Percentiles rank a stretch among this genome's conserved stretches.
These are phyloP conservation scores for Trichophyton simii DNA, from an alignment of 2,329 filamentous ascomycete genomes.

Conservation along the genomic window DNA sequence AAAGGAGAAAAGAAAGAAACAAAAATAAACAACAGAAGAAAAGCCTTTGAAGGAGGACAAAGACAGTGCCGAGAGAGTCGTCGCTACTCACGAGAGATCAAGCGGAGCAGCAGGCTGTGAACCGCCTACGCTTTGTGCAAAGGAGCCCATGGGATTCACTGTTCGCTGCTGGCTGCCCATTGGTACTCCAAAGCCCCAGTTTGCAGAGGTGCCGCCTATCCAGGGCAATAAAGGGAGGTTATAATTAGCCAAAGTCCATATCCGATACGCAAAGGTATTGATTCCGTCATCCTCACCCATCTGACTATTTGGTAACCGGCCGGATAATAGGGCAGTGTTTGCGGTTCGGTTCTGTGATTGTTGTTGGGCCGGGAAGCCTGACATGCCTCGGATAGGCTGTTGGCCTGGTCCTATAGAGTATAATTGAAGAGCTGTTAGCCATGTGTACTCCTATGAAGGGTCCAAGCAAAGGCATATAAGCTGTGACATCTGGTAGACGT, in stretches of 20 bases:
- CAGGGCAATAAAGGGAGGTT: not conserved
- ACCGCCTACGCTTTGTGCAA: slow-evolving; percentile 44
- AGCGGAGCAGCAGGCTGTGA: slow-evolving; percentile 43
- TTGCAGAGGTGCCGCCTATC: slow-evolving; percentile 38
- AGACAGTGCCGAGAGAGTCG: not conserved
- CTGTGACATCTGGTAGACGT: not conserved
- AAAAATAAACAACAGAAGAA: not conserved
- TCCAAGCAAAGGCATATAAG: not conserved
- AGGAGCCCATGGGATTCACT: slow-evolving; percentile 41
- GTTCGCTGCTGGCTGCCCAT: slow-evolving; percentile 40
- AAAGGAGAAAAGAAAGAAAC: not conserved
- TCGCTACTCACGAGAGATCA: slow-evolving; percentile 43
- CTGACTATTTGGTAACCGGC: slow-evolving; percentile 43
- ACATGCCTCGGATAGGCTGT: slow-evolving; percentile 42
- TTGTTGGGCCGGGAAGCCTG: slow-evolving; percentile 43
- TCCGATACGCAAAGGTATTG: not conserved
- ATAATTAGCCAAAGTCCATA: slow-evolving; percentile 5
- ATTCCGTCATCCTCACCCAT: slow-evolving; percentile 31
- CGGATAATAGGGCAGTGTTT: slow-evolving; percentile 36
- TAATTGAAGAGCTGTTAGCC: not conserved
- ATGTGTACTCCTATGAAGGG: not conserved
- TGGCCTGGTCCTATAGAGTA: slow-evolving; percentile 33
- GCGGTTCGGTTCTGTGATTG: slow-evolving; percentile 31
- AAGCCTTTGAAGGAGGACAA: not conserved
- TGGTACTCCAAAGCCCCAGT: slow-evolving; percentile 47